Base-by-base conservation (phyloP, 1,284 basidiomycete species). In the Boletus sp. region DNA sequence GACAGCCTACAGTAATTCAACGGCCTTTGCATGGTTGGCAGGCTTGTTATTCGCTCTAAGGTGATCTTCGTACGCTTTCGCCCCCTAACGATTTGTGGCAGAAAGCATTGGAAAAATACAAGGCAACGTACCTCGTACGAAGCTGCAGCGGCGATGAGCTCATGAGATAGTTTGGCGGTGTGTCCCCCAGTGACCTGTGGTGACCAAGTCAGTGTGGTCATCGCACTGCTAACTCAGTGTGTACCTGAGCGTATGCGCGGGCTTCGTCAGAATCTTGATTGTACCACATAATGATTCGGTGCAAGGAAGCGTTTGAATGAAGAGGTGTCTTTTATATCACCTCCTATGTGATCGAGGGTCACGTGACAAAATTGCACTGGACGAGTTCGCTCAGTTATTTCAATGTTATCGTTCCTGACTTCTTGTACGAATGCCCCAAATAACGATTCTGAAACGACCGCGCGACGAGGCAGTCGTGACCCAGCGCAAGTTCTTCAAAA, bases 401-500 rank as follows among this genome's bases (percentile, higher is more conserved):
- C n/a, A n/a, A n/a, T n/a, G n/a, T n/a, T n/a, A n/a, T n/a, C 23
- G 13, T 14, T 11, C 9, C 11, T 25, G n/a, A n/a, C 14, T n/a
- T 44, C 13, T 9, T 35, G 23, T 46, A 16, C 44, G 53, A 27
- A 83, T 83, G 82, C 76, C 78, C 49, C 84, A 87, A 64, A 94
- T 95, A 56, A 89, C 88, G 1, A 92, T 95, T 53, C 79, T 89
- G 43, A 95, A 94, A 71, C 80, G 94, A 59, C 82, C 89, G 16
- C 77, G 83, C 28, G 81, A 84, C 21, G 94, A 95, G 72, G 86
- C 89, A 0, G 84, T 87, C 3, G 74, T 93, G 6, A 90, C 92
- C 0, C 92, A 94, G 69, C 87, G 90, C 64, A 95, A 94, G 74
- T 97, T 95, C 74, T 90, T 94, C 80, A 95, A 93, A 77, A 99